Base-by-base conservation (phyloP, 345 rosid species). In the Murraya paniculata region DNA sequence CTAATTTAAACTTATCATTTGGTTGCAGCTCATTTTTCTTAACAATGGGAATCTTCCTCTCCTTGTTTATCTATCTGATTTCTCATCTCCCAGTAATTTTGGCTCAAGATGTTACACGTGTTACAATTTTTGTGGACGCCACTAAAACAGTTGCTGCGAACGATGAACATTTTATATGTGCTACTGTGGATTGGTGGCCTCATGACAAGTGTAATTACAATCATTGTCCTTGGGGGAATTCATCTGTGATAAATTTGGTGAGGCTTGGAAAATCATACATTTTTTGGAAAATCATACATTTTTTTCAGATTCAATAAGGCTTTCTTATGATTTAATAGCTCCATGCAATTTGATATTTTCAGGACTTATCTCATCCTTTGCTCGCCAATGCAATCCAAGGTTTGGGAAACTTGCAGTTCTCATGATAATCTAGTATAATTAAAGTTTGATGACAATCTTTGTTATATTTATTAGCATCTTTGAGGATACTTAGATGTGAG, bases 101-200 rank as follows among this genome's bases (percentile, higher is more conserved):
- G 64, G 88, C 91, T 81, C 86, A 82, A 74, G 89, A 89, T 30
- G 82, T 85, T 78, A 81, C 68, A 48, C 81, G 58, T 73, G 85
- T 85, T 33, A 82, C 85, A 25, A 78, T 96, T 25, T 67, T 79
- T 30, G 84, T 96, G 57, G 86, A 94, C 73, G 98, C 94, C 68
- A 82, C 86, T 38, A 67, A 59, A 64, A 73, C 75, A 64, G 75
- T 90, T 71, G 85, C 94, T 7, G 85, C 87, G 79, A 94, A 88
- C 38, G 98, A 96, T 68, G 94, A 92, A 62, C 86, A 91, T 78
- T 96, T 90, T 76, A 75, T 96, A 21, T 96, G 99, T 80, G 98
- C 98, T 38, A 96, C 99, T 62, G 45, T 96, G 73, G 99, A 96
- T 77, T 96, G 99, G 99, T 96, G 99, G 99, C 99, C 99, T 77